Percentiles rank a stretch among this genome's conserved stretches.
Conservation (phyloP, 1,284 basidiomycete species). For the Irpex lacteus region DNA sequence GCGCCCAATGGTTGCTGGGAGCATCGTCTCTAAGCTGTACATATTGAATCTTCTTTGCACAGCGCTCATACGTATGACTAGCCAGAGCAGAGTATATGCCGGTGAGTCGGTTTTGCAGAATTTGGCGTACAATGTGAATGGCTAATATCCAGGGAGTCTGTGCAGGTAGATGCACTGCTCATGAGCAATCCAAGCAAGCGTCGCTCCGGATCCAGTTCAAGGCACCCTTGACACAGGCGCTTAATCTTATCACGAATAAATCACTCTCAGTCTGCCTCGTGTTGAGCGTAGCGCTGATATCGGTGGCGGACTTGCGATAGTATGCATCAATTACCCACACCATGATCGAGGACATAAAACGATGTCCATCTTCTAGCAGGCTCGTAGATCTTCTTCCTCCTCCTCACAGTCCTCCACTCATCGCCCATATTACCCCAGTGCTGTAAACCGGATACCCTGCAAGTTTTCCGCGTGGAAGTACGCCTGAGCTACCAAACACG, state of each 20-base stretch:
- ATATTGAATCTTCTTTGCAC: too few relatives aligned
- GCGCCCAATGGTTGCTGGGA: neutral
- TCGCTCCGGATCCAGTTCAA: too few relatives aligned
- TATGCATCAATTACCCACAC: neutral
- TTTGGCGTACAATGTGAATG: too few relatives aligned
- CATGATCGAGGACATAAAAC: neutral
- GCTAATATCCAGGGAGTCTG: too few relatives aligned
- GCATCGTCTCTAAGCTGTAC: neutral
- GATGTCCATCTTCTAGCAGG: neutral
- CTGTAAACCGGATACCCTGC: neutral
- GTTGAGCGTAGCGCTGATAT: neutral
- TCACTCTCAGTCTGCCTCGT: neutral
- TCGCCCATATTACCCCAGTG: neutral
- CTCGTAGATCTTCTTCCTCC: neutral
- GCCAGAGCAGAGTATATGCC: too few relatives aligned
- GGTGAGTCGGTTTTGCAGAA: too few relatives aligned
- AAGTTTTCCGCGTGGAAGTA: neutral
- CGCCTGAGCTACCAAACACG: neutral
- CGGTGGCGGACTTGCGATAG: neutral
- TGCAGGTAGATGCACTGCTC: too few relatives aligned
- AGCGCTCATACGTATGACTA: too few relatives aligned
- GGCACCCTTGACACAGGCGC: neutral
- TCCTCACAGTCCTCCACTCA: neutral
- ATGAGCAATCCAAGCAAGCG: too few relatives aligned
- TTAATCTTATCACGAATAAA: neutral